A percentile compares a stretch with the other conserved stretches of the same genome.
These are phyloP conservation scores for Scleroderma citrinum DNA, from an alignment of 768 basidiomycete genomes.

Conservation along the genomic window DNA sequence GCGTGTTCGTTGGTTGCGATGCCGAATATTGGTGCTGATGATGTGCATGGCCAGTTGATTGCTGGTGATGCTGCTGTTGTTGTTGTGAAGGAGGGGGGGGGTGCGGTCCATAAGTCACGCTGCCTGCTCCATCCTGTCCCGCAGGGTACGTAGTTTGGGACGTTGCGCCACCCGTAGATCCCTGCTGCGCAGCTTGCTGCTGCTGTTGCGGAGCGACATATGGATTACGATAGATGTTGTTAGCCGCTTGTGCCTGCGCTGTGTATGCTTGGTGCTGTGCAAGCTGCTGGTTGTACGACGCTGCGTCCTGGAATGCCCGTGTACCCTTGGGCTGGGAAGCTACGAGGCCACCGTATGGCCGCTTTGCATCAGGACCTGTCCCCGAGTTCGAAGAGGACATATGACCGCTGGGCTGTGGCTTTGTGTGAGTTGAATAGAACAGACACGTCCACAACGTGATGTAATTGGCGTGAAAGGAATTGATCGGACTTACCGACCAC, in stretches of 20 bases:
- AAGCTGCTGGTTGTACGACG: constrained; percentile 90
- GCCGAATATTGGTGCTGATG: constrained; percentile 17
- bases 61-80: constrained; percentile 16
- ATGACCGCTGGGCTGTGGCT: constrained; percentile 48
- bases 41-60: not conserved
- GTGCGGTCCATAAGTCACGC: constrained; percentile 18
- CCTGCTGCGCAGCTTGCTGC: constrained; percentile 17
- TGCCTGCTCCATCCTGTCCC: constrained; percentile 1
- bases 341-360: constrained; percentile 90
- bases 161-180: constrained; percentile 10
- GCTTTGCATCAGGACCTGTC: constrained; percentile 57
- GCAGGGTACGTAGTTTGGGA: not conserved
- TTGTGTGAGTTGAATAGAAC: constrained; percentile 3
- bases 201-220: constrained; percentile 57
- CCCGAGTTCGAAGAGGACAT: constrained; percentile 27
- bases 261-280: constrained; percentile 92
- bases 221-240: constrained; percentile 68
- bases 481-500: constrained; percentile 56
- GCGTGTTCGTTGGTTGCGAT: constrained; percentile 19
- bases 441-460: not conserved
- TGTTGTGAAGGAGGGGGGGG: constrained; percentile 25
- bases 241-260: constrained; percentile 75
- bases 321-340: constrained; percentile 84
- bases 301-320: constrained; percentile 86
- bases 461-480: not conserved